A percentile compares a stretch with the other conserved stretches of the same genome.
Conservation (phyloP, 2,329 filamentous ascomycete species). For the Ceratocystis cubensis region DNA sequence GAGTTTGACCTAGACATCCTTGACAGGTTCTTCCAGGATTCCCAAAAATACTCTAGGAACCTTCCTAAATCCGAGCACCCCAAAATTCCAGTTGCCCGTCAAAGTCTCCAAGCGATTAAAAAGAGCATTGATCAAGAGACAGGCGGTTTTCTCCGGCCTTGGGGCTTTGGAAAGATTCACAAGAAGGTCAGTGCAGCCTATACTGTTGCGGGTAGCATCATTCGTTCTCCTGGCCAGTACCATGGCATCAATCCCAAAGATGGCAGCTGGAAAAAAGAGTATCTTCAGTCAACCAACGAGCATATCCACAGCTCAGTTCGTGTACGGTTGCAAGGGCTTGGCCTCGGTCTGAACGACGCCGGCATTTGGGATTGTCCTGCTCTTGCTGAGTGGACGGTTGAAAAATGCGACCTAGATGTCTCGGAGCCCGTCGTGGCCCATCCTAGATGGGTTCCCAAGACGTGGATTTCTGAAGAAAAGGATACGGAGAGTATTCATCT, state of each 20-base stretch:
- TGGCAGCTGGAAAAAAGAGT: slow-evolving; percentile 29
- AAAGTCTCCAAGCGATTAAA: slow-evolving; percentile 22
- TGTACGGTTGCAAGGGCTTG: slow-evolving; percentile 39
- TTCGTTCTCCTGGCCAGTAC: slow-evolving; percentile 38
- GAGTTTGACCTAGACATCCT: slow-evolving; percentile 35
- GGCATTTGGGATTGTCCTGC: slow-evolving; percentile 37
- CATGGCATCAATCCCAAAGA: slow-evolving; percentile 33
- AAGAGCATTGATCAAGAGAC: not conserved
- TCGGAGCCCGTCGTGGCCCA: not conserved
- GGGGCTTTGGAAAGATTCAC: slow-evolving; percentile 36
- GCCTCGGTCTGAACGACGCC: slow-evolving; percentile 38
- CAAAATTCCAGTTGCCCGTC: slow-evolving; percentile 37
- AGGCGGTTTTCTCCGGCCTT: slow-evolving; percentile 31
- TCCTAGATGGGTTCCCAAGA: slow-evolving; percentile 12
- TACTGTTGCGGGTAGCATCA: slow-evolving; percentile 33
- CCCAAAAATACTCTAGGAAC: slow-evolving; percentile 27
- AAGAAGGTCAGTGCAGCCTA: slow-evolving; percentile 33
- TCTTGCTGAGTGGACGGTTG: slow-evolving; percentile 34
- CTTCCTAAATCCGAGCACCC: slow-evolving; percentile 36
- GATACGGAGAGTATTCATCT: slow-evolving; percentile 20
- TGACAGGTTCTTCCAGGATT: slow-evolving; percentile 24
- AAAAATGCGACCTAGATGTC: not conserved
- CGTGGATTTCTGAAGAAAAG: slow-evolving; percentile 22
- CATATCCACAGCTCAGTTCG: slow-evolving; percentile 43
- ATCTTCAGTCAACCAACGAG: slow-evolving; percentile 42